These are phyloP conservation scores for Metschnikowia kofuensis DNA, from an alignment of 805 yeast species.

Conservation along the genomic window DNA sequence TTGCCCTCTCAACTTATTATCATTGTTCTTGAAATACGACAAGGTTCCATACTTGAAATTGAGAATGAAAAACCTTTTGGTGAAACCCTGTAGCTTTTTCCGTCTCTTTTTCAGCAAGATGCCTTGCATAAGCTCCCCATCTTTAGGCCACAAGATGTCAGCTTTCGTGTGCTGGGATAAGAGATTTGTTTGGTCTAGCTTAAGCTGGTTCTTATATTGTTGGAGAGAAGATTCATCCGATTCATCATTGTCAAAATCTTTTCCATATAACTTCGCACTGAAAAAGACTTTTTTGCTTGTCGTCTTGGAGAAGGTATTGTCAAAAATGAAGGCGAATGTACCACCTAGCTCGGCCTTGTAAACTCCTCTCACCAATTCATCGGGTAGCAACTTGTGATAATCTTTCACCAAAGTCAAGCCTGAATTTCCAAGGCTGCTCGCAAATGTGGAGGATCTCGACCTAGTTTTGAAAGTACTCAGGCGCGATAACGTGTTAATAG, in stretches of 20 bases:
- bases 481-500: slow-evolving; percentile 35
- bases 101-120: slow-evolving; percentile 73
- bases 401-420: slow-evolving; percentile 54
- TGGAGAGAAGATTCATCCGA: background rate
- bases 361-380: slow-evolving; percentile 60
- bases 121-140: slow-evolving; percentile 77
- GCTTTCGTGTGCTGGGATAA: slow-evolving; percentile 1
- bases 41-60: slow-evolving; percentile 81
- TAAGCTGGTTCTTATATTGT: background rate
- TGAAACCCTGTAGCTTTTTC: slow-evolving; percentile 81
- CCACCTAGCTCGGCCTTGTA: slow-evolving; percentile 62
- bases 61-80: slow-evolving; percentile 78
- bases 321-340: slow-evolving; percentile 83
- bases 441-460: slow-evolving; percentile 38
- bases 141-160: slow-evolving; percentile 40
- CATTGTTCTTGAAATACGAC: slow-evolving; percentile 74
- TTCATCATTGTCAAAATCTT: background rate
- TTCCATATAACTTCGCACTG: slow-evolving; percentile 31
- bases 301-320: slow-evolving; percentile 85
- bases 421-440: slow-evolving; percentile 35
- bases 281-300: slow-evolving; percentile 79
- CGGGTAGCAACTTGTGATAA: slow-evolving; percentile 50
- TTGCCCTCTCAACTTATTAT: slow-evolving; percentile 80
- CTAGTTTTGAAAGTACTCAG: slow-evolving; percentile 30
- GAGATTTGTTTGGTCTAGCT: background rate